Percentiles rank a stretch among this genome's conserved stretches.
Evolutionary conservation across 176 grass and related monocot species (phyloP).

Genomic region (Aegilops umbellulata): DNA sequence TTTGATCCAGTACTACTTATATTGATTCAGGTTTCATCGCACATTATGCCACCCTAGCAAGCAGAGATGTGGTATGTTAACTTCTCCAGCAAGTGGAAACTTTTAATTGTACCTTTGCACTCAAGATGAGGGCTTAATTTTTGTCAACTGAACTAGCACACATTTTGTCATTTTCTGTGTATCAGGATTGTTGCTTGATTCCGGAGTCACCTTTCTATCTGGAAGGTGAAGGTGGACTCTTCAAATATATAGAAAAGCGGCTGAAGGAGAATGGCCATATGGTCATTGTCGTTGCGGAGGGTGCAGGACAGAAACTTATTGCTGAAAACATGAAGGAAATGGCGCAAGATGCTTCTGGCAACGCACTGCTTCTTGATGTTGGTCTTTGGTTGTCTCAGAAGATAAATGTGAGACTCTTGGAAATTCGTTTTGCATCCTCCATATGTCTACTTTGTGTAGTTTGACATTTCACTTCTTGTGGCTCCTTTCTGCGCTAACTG

Average conservation of each 20-base stretch:
- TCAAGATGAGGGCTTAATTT: not conserved
- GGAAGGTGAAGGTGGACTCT: conserved; percentile 85
- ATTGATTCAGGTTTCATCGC: conserved; percentile 83
- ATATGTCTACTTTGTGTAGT: not conserved
- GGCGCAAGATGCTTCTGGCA: conserved; percentile 86
- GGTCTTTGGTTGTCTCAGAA: conserved; percentile 96
- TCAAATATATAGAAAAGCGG: conserved; percentile 76
- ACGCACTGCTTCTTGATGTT: conserved; percentile 82
- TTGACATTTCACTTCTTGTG: not conserved
- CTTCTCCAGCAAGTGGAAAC: conserved; percentile 8
- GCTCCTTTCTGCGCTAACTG: not conserved
- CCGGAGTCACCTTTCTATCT: conserved; percentile 94
- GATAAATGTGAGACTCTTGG: conserved; percentile 63
- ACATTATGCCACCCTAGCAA: conserved; percentile 95
- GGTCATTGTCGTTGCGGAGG: conserved; percentile 98
- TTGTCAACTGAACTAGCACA: not conserved
- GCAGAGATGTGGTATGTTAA: conserved; percentile 90
- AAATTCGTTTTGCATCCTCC: not conserved
- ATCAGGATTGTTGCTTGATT: conserved; percentile 95
- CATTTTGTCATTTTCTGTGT: conserved; percentile 8
- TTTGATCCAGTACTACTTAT: conserved; percentile 1
- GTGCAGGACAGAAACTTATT: conserved; percentile 92
- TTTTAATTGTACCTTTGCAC: not conserved
- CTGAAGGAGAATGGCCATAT: conserved; percentile 94
- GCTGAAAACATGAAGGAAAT: conserved; percentile 66